A percentile compares a stretch with the other conserved stretches of the same genome.
Conservation (phyloP, 805 yeast species). For the Candida koratica region DNA sequence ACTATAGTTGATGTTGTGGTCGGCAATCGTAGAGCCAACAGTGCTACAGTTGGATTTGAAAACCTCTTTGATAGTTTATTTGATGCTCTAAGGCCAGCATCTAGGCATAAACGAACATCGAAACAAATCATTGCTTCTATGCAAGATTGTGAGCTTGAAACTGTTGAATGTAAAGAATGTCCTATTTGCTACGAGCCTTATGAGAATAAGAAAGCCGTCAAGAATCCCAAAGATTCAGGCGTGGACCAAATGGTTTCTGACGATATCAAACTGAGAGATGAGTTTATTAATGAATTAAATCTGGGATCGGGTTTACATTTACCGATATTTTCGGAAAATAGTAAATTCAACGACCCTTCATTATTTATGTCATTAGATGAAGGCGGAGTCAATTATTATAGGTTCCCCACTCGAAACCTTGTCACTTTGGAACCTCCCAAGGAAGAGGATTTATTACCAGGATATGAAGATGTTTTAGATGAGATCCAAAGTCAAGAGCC, state of each 20-base stretch:
- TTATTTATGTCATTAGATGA: slow-evolving; percentile 31
- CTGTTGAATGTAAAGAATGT: slow-evolving; percentile 24
- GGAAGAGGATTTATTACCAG: slow-evolving; percentile 27
- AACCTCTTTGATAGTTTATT: slow-evolving; percentile 34
- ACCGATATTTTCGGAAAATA: background rate
- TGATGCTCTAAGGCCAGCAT: slow-evolving; percentile 25
- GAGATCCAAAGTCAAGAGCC: slow-evolving; percentile 12
- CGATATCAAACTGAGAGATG: background rate
- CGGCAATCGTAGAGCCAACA: slow-evolving; percentile 16
- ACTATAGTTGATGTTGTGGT: slow-evolving; percentile 22
- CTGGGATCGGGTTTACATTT: background rate
- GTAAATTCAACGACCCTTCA: slow-evolving; percentile 28
- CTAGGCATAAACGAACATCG: slow-evolving; percentile 28
- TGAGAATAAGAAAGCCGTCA: slow-evolving; percentile 12
- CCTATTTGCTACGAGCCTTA: slow-evolving; percentile 41
- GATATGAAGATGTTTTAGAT: slow-evolving; percentile 17
- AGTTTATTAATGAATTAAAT: background rate
- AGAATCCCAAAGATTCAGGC: background rate
- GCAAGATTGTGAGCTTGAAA: slow-evolving; percentile 19
- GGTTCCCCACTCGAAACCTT: slow-evolving; percentile 28
- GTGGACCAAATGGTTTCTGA: background rate
- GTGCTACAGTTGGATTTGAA: slow-evolving; percentile 31
- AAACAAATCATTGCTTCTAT: slow-evolving; percentile 37
- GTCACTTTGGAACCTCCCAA: slow-evolving; percentile 17
- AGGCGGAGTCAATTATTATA: slow-evolving; percentile 20